phyloP scores from a whole-genome alignment of 495 filamentous ascomycete species.

The Annulohypoxylon moriforme region DNA sequence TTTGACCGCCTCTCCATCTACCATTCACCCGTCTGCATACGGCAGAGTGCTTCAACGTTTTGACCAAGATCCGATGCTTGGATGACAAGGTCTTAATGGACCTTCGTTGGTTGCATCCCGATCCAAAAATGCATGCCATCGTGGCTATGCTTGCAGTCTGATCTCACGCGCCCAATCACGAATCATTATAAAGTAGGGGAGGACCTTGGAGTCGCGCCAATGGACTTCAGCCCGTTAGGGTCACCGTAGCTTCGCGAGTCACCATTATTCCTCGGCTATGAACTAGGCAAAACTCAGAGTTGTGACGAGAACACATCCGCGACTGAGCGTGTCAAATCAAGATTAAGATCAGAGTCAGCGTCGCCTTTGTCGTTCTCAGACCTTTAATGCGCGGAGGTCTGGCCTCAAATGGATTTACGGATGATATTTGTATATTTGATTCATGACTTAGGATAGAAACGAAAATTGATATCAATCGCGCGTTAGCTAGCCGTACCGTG shows the following conservation, averaged over 20 bases:
- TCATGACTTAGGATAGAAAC: not conserved
- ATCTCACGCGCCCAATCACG: conserved; percentile 41
- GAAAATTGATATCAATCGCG: conserved; percentile 7
- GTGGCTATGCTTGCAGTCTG: conserved; percentile 46
- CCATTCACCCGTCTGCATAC: conserved; percentile 35
- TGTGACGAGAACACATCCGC: conserved; percentile 12
- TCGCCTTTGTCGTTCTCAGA: not conserved
- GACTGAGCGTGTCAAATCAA: not conserved
- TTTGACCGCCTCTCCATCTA: conserved; percentile 36
- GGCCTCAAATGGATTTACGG: not conserved
- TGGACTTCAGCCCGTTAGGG: conserved; percentile 26
- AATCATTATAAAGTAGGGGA: conserved; percentile 9
- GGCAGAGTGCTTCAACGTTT: conserved; percentile 30
- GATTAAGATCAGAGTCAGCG: not conserved
- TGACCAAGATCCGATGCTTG: conserved; percentile 43
- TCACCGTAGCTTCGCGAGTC: conserved; percentile 14
- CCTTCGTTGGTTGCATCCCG: conserved; percentile 31
- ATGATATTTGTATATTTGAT: not conserved
- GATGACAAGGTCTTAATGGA: conserved; percentile 31
- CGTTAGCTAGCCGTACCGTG: conserved; percentile 9
- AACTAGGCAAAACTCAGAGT: conserved; percentile 32
- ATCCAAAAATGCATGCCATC: conserved; percentile 41
- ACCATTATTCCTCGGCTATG: conserved; percentile 24
- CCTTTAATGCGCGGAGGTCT: not conserved
- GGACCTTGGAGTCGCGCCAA: conserved; percentile 23